These are phyloP conservation scores for Fusarium staphyleae DNA, from an alignment of 2,329 filamentous ascomycete species.

Conservation along the genomic window DNA sequence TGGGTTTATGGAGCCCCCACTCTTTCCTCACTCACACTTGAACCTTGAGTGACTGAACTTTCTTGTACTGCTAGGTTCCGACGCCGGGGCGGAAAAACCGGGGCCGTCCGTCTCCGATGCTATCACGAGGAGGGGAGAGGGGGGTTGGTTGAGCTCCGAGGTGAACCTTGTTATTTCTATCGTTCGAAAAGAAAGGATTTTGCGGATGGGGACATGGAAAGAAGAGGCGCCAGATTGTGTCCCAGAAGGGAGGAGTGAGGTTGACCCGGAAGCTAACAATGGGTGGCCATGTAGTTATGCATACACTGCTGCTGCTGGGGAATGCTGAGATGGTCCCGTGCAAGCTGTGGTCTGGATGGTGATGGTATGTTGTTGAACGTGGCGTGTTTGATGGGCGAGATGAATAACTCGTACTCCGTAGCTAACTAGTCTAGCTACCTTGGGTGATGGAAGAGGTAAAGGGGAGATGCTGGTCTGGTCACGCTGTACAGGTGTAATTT, in stretches of 20 bases:
- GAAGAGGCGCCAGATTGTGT: not conserved
- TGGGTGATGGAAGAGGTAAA: conserved; percentile 5
- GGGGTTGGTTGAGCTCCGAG: conserved; percentile 14
- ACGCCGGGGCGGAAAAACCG: conserved; percentile 11
- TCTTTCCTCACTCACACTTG: conserved; percentile 9
- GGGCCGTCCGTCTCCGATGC: conserved; percentile 22
- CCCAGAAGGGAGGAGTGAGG: not conserved
- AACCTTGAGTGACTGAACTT: conserved; percentile 5
- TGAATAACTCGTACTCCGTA: not conserved
- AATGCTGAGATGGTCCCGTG: conserved; percentile 23
- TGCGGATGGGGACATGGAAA: not conserved
- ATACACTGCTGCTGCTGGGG: not conserved
- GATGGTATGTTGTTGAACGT: conserved; percentile 27
- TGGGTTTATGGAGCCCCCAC: not conserved
- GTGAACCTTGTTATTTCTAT: conserved; percentile 20
- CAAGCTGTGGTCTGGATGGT: conserved; percentile 17
- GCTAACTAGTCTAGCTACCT: not conserved
- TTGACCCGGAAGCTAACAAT: not conserved
- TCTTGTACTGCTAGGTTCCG: conserved; percentile 17
- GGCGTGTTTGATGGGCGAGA: conserved; percentile 14
- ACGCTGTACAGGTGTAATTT: conserved; percentile 30
- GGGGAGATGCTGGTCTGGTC: conserved; percentile 20
- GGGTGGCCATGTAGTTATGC: not conserved
- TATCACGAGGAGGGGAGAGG: too few species aligned
- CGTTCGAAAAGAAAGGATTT: not conserved